Percentiles rank a stretch among this genome's conserved stretches.
Evolutionary conservation across 139 green algal species (phyloP).

Genomic region (Chlamydomonas sp.): DNA sequence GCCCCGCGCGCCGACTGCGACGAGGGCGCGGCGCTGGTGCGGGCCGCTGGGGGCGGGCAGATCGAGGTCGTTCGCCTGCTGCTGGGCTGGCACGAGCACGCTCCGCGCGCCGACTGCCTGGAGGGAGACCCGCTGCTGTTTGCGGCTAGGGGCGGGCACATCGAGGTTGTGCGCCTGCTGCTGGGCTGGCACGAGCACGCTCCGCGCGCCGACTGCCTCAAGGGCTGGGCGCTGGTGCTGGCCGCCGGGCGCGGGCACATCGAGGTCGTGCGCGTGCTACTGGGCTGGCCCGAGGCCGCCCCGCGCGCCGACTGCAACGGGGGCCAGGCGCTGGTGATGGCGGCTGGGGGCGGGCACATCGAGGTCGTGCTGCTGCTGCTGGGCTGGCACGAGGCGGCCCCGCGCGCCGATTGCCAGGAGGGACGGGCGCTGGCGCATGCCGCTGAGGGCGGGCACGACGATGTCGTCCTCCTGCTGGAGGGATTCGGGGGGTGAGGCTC

Average conservation of each 20-base stretch:
- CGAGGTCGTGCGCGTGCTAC: neutral
- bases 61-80: neutral
- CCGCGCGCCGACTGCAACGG: neutral
- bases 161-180: conserved; percentile 2
- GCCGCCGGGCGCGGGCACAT: neutral
- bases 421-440: neutral
- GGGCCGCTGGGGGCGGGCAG: neutral
- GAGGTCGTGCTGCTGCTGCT: conserved; percentile 3
- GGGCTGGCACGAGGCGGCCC: neutral
- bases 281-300: neutral
- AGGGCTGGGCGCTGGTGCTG: neutral
- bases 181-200: neutral
- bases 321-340: neutral
- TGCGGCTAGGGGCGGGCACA: neutral
- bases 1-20: conserved; percentile 5
- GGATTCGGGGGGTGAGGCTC: too few relatives aligned
- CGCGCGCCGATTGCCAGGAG: neutral
- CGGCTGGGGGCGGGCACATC: neutral
- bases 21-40: neutral
- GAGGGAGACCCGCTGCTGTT: neutral
- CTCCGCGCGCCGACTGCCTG: conserved; percentile 1
- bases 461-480: neutral
- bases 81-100: neutral
- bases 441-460: neutral
- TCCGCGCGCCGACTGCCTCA: conserved; percentile 3